Percentiles rank a stretch among this genome's conserved stretches.
Evolutionary conservation across 768 basidiomycete species (phyloP).

Genomic region (Podaxis sp.): DNA sequence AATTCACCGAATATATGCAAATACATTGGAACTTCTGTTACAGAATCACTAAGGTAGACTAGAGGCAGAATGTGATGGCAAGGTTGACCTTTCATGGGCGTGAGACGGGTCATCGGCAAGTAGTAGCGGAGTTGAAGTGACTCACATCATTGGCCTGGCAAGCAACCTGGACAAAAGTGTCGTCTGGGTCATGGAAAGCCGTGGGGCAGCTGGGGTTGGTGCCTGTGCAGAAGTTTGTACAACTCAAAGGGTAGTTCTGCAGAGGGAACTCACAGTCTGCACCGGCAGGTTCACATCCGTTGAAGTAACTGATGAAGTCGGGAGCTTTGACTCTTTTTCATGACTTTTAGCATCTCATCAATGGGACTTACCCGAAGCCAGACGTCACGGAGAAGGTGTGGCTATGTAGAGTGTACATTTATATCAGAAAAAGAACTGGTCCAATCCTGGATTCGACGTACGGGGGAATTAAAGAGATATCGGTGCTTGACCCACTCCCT

Average conservation of each 20-base stretch:
- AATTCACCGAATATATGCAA: too few relatives aligned
- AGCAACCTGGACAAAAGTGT: constrained; percentile 31
- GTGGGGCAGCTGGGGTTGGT: constrained; percentile 27
- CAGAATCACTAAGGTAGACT: background rate
- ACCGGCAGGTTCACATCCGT: constrained; percentile 17
- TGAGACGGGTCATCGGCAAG: too few relatives aligned
- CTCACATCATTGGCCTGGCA: constrained; percentile 33
- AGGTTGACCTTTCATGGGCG: background rate
- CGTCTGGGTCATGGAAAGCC: constrained; percentile 28
- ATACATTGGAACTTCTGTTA: background rate
- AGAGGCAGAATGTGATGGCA: constrained; percentile 6
- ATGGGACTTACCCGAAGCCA: constrained; percentile 28
- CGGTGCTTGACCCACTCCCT: constrained; percentile 35
- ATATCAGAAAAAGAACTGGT: background rate
- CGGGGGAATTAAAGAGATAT: constrained; percentile 34
- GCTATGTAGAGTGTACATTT: constrained; percentile 12
- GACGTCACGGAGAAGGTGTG: constrained; percentile 34
- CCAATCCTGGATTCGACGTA: constrained; percentile 16
- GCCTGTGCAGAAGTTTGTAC: constrained; percentile 21
- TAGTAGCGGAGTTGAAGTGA: background rate
- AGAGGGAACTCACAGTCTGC: background rate
- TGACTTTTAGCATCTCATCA: background rate
- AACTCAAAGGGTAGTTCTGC: background rate
- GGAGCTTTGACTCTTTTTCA: background rate
- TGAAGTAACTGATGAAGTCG: constrained; percentile 22